Percentiles rank a stretch among this genome's conserved stretches.
These are phyloP conservation scores for Pholiota microspora DNA, from an alignment of 768 basidiomycete genomes.

Conservation along the genomic window DNA sequence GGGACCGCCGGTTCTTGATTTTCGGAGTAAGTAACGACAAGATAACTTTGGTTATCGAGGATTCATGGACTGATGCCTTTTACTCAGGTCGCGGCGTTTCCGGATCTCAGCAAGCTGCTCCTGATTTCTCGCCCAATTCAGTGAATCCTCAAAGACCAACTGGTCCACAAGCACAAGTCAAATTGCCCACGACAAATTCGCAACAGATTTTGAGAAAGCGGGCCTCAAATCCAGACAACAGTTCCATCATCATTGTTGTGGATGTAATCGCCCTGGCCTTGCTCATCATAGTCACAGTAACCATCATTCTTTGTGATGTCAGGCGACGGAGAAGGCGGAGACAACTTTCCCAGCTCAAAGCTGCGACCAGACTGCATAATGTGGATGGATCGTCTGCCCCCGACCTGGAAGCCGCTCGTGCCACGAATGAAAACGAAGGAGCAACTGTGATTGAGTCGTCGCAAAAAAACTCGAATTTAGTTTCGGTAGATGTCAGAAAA, in stretches of 20 bases:
- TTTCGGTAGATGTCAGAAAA: not conserved
- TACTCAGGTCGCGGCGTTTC: too few relatives aligned
- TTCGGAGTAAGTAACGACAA: not conserved
- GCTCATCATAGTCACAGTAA: not conserved
- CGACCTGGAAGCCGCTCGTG: not conserved
- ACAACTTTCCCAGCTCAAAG: not conserved
- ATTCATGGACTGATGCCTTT: too few relatives aligned
- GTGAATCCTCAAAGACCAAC: not conserved
- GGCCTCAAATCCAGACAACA: not conserved
- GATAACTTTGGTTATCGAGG: not conserved
- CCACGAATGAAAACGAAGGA: not conserved
- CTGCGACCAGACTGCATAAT: not conserved
- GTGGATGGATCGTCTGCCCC: not conserved
- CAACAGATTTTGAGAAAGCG: not conserved
- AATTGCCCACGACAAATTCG: not conserved
- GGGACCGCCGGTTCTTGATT: not conserved
- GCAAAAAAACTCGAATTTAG: not conserved
- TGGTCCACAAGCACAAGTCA: not conserved
- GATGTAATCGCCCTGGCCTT: not conserved
- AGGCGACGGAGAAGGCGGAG: not conserved
- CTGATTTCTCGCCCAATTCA: not conserved
- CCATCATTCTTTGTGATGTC: not conserved
- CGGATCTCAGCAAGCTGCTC: not conserved
- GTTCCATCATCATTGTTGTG: not conserved
- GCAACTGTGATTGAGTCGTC: not conserved